These are phyloP conservation scores for Platanus orientalis DNA, from an alignment of 164 flowering plant genomes.

Conservation along the genomic window DNA sequence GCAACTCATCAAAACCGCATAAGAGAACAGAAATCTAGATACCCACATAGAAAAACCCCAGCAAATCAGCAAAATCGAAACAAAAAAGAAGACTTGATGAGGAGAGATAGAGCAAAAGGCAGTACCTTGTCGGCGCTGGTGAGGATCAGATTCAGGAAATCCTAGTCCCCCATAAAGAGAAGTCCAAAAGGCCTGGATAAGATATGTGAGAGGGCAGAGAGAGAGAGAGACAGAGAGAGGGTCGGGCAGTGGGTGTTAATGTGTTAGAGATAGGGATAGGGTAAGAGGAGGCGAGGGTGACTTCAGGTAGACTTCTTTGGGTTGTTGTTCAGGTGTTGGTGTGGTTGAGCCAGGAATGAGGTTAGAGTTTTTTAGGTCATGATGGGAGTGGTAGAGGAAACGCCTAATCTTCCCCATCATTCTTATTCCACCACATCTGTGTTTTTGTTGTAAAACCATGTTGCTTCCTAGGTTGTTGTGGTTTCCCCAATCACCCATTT, in stretches of 20 bases:
- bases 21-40: background rate
- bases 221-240: background rate
- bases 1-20: too few species aligned
- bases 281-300: background rate
- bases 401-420: conserved; percentile 37
- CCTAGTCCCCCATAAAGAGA: too few species aligned
- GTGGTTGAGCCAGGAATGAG: conserved; percentile 14
- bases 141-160: too few species aligned
- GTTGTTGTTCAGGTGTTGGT: background rate
- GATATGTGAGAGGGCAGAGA: too few species aligned
- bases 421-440: conserved; percentile 19
- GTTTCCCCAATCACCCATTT: background rate
- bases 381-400: conserved; percentile 19
- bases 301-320: background rate
- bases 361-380: conserved; percentile 10
- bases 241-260: too few species aligned
- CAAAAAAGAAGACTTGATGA: too few species aligned
- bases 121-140: too few species aligned
- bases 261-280: background rate
- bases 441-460: background rate
- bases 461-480: too few species aligned
- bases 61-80: background rate
- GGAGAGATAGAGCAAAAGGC: too few species aligned
- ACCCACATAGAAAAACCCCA: background rate
- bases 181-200: too few species aligned